Base-by-base conservation (phyloP, 2,329 filamentous ascomycete species). In the Rhinocladiella mackenziei region DNA sequence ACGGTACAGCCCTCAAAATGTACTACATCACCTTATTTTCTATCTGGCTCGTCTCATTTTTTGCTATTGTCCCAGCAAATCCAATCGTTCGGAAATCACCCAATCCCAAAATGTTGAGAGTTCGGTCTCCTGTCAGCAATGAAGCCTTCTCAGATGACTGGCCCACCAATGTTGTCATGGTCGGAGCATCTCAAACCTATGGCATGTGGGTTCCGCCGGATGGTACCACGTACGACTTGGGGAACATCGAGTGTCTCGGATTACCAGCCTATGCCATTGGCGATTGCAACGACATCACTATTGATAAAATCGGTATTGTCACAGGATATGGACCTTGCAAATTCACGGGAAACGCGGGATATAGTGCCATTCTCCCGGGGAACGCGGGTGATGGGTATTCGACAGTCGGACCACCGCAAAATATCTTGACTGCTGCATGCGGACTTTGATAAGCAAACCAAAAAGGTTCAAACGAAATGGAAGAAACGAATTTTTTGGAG, bases 281-380 rank as follows among this genome's bases (percentile, higher is more conserved):
- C 22, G 43, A 49, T 26, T 57, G 55, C 30, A 50, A 49, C 39
- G 51, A 48, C 20, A 37, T 54, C 13, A 56, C 51, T 9, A 52
- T 57, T 20, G 46, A 57, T 30, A 30, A 53, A 17, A 45, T 56
- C 25, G 56, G 48, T 34, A 50, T 51, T 3, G 53, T 57, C 13
- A 56, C 58, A n/a, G 62, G 63, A 19, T 62, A 62, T 25, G 63
- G 62, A 5, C 61, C 63, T 5, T 57, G 65, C 28, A 52, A 53
- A 5, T 67, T 65, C 47, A 29, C 51, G 15, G 58, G 56, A 2
- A 61, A 60, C 41, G 44, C 51, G 22, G 53, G 55, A n/a, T 57
- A 46, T 23, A 43, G 35, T 6, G 41, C 30, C 13, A 44, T 45
- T 11, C 30, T 56, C 26, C n/a, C 29, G 5, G 55, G 53, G 4